Base-by-base conservation (phyloP, 495 filamentous ascomycete species). In the Neurospora pannonica region DNA sequence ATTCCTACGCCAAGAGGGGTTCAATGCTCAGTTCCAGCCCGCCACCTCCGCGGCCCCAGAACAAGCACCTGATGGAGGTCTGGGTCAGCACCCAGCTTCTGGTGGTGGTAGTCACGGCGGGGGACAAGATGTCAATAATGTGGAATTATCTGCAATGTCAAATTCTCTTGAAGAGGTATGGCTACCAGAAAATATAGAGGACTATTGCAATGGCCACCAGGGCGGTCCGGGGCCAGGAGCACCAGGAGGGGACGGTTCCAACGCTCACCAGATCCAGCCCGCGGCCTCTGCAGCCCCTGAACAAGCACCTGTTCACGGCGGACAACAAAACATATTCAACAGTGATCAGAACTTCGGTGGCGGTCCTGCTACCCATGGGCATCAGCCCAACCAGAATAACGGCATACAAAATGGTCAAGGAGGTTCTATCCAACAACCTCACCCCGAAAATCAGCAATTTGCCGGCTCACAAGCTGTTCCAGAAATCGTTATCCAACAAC, bases 71-170 rank as follows among this genome's bases (percentile, higher is more conserved):
- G 17, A 6, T 19, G 40, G 40, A 42, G 17, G 40, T 17, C 40
- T 42, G 40, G 40, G 40, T 17, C 40, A 42, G 17, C 19, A 42
- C 17, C 17, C 40, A 42, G 46, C 46, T 54, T 21, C 46, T 54
- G 46, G 21, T 10, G 46, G 11, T 31, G 48, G 48, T 60, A 31
- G 24, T 60, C 9, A 60, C 13, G 48, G n/a, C 21, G 46, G n/a
- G 9, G 10, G 24, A 48, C 46, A 48, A 48, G 21, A 24, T 13
- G 11, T 11, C 10, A 24, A 28, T 13, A 6, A 28, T 28, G 11
- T 3, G 5, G 5, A 7, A 1, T 24, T 15, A 24, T 0, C 21
- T 28, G 2, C 1, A 11, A 0, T 28, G 11, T 2, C 5, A 2
- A 15, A 1, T 28, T 1, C 9, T 10, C 3, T 5, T 21, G 19